Evolutionary conservation across 2,329 filamentous ascomycete species (phyloP).

Genomic region (Fusarium transvaalense): DNA sequence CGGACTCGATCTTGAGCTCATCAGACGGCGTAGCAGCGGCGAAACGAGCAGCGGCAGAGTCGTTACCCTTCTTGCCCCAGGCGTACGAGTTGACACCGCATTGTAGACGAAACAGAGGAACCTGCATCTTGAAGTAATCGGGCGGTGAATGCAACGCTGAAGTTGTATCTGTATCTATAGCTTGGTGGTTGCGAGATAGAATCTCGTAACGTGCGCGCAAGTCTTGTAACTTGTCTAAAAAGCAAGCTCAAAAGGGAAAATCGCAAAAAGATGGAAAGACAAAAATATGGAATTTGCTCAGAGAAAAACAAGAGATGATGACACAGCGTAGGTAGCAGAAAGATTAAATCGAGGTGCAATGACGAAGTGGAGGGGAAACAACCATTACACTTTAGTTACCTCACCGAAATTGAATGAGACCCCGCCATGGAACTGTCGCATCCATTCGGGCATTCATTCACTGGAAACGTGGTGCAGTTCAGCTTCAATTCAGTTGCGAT

Average conservation of each 20-base stretch:
- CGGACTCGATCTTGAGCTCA: constrained; percentile 81
- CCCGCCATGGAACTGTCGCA: constrained; percentile 12
- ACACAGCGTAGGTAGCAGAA: constrained; percentile 6
- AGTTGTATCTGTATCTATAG: neutral
- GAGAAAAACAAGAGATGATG: constrained; percentile 23
- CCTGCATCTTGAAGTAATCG: constrained; percentile 67
- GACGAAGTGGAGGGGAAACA: constrained; percentile 26
- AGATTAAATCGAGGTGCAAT: constrained; percentile 3
- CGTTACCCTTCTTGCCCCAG: constrained; percentile 93
- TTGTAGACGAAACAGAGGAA: constrained; percentile 86
- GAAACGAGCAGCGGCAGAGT: constrained; percentile 90
- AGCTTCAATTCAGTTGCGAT: neutral
- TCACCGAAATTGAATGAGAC: constrained; percentile 3
- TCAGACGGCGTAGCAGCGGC: constrained; percentile 84
- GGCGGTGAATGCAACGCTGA: constrained; percentile 20
- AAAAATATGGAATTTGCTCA: constrained; percentile 1
- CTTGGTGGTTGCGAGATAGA: neutral
- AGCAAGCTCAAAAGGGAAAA: neutral
- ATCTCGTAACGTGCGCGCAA: neutral
- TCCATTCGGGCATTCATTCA: neutral
- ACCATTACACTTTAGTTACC: constrained; percentile 9
- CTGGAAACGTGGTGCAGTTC: constrained; percentile 15
- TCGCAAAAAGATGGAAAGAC: neutral
- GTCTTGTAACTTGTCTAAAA: neutral
- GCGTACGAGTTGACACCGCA: constrained; percentile 98